Evolutionary conservation across 148 eudicot species (phyloP).

Genomic region (Amaranthus palmeri): DNA sequence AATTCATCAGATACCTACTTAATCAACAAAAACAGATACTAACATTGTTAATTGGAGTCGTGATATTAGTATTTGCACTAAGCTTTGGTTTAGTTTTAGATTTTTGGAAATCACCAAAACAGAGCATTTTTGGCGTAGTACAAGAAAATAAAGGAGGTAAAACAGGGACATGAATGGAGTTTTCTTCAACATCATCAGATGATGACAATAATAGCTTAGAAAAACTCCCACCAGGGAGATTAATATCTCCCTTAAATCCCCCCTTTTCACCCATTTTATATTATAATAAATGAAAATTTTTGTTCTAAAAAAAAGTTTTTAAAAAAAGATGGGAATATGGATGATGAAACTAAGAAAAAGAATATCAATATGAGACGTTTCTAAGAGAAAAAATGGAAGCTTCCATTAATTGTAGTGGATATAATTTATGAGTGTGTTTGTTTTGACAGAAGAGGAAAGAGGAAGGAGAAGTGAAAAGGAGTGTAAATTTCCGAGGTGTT

Average conservation of each 20-base stretch:
- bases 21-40: not conserved
- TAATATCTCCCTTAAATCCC: slow-evolving; percentile 21
- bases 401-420: slow-evolving; percentile 2
- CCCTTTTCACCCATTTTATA: slow-evolving; percentile 28
- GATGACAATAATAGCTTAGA: slow-evolving; percentile 30
- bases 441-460: not conserved
- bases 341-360: not conserved
- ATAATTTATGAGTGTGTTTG: not conserved
- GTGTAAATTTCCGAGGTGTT: slow-evolving; percentile 31
- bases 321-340: not conserved
- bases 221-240: slow-evolving; percentile 37
- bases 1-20: not conserved
- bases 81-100: not conserved
- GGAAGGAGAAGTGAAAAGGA: not conserved
- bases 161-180: not conserved
- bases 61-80: not conserved
- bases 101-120: slow-evolving; percentile 33
- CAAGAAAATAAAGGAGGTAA: slow-evolving; percentile 24
- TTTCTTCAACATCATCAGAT: slow-evolving; percentile 12
- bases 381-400: slow-evolving; percentile 21
- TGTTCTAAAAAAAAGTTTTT: too few relatives aligned
- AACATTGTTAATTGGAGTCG: not conserved
- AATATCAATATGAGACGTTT: not conserved
- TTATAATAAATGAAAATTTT: not conserved
- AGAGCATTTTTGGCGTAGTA: slow-evolving; percentile 37